Evolutionary conservation across 2,329 filamentous ascomycete species (phyloP).

Genomic region (Metarhizium guizhouense): DNA sequence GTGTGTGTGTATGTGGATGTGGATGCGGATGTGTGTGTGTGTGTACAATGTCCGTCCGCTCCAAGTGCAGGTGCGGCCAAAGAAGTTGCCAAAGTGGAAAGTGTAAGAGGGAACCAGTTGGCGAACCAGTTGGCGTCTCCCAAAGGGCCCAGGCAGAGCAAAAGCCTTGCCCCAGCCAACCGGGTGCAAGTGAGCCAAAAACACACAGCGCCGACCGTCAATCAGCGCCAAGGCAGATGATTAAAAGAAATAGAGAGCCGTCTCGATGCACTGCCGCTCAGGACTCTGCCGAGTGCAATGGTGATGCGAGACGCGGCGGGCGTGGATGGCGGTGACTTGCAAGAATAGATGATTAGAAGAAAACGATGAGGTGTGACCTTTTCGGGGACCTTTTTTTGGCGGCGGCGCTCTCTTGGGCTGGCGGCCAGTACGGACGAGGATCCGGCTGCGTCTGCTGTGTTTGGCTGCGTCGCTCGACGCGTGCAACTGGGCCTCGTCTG

Average conservation of each 20-base stretch:
- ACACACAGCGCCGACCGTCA: neutral
- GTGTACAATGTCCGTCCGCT: neutral
- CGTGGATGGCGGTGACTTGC: neutral
- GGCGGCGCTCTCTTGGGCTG: neutral
- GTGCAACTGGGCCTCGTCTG: neutral
- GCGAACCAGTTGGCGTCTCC: no score
- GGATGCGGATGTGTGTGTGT: neutral
- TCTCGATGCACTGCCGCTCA: neutral
- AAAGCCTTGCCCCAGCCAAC: neutral
- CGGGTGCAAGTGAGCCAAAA: neutral
- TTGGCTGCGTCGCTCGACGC: neutral
- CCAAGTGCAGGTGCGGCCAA: neutral
- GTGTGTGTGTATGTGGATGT: neutral
- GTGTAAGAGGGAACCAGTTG: neutral
- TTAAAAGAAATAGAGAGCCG: neutral
- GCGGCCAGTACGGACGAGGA: neutral
- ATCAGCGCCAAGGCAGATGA: neutral
- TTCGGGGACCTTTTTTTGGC: neutral
- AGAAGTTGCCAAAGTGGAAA: neutral
- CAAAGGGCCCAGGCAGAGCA: neutral
- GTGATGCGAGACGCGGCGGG: constrained; percentile 1
- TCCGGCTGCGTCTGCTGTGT: neutral
- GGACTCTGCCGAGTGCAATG: neutral
- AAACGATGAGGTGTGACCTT: neutral
- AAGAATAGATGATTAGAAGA: neutral